Percentiles rank a stretch among this genome's conserved stretches.
Conservation (phyloP, 331 rosid genomes). For the Dryas integrifolia region DNA sequence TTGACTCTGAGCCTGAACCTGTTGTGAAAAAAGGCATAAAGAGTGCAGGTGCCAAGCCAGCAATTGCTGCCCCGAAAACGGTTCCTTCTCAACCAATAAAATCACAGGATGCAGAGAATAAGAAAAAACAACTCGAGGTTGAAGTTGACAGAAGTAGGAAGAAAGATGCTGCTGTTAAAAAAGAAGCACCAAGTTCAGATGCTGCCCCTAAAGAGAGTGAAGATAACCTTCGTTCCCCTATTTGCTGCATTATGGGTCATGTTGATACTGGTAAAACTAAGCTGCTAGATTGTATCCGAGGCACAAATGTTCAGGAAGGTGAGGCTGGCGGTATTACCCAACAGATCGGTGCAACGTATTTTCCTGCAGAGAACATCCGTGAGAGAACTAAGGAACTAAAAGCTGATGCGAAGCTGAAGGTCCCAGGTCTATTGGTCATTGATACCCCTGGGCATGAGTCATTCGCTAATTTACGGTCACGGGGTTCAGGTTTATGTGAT, state of each 20-base stretch:
- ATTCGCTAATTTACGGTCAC: conserved; percentile 76
- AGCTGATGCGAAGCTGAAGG: conserved; percentile 91
- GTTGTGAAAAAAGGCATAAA: conserved; percentile 48
- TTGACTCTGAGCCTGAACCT: conserved; percentile 59
- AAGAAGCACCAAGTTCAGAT: conserved; percentile 28
- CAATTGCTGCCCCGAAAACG: conserved; percentile 37
- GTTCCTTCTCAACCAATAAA: conserved; percentile 36
- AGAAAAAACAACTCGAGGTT: conserved; percentile 33
- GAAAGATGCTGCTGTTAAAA: conserved; percentile 30
- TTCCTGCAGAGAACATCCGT: conserved; percentile 86
- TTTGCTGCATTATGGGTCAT: conserved; percentile 99
- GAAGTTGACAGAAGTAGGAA: conserved; percentile 39
- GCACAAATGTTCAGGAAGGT: conserved; percentile 97
- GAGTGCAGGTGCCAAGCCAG: conserved; percentile 35
- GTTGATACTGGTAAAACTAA: conserved; percentile 97
- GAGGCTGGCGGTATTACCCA: conserved; percentile 99
- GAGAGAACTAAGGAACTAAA: conserved; percentile 90
- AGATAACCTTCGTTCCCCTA: conserved; percentile 88
- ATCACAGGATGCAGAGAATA: conserved; percentile 38
- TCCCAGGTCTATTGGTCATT: conserved; percentile 83
- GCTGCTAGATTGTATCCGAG: conserved; percentile 87
- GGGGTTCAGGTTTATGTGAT: conserved; percentile 94
- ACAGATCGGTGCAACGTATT: conserved; percentile 96
- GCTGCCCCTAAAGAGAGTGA: conserved; percentile 45
- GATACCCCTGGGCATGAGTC: conserved; percentile 97